Evolutionary conservation across 2,329 filamentous ascomycete species (phyloP).

Genomic region (Penicillium sp.): DNA sequence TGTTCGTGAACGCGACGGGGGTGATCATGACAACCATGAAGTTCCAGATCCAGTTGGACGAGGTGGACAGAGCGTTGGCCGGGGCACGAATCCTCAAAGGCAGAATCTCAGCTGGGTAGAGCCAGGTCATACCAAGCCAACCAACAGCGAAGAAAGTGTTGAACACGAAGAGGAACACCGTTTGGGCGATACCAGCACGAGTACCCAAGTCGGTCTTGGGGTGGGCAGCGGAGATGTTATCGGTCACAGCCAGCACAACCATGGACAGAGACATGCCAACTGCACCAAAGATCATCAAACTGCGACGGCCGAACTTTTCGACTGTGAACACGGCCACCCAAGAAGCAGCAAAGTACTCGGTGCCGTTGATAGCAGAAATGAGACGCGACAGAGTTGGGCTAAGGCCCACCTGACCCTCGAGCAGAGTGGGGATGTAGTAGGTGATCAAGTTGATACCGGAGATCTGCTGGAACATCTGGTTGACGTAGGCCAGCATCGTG

Average conservation of each 20-base stretch:
- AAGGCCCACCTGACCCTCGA: slow-evolving; percentile 41
- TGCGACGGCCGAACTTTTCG: slow-evolving; percentile 56
- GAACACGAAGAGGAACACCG: slow-evolving; percentile 60
- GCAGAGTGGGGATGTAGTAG: slow-evolving; percentile 44
- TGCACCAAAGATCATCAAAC: slow-evolving; percentile 70
- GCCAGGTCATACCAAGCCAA: slow-evolving; percentile 65
- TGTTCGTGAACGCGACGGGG: slow-evolving; percentile 60
- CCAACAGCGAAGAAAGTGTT: slow-evolving; percentile 68
- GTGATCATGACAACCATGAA: slow-evolving; percentile 70
- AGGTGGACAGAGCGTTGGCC: slow-evolving; percentile 65
- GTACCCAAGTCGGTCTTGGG: slow-evolving; percentile 8
- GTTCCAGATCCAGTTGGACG: slow-evolving; percentile 62
- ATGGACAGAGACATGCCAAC: slow-evolving; percentile 64
- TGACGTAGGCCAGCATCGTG: slow-evolving; percentile 54
- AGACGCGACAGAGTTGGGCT: slow-evolving; percentile 41
- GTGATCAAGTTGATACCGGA: slow-evolving; percentile 43
- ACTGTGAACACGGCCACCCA: slow-evolving; percentile 51
- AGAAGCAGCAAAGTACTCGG: slow-evolving; percentile 52
- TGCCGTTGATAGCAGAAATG: slow-evolving; percentile 52
- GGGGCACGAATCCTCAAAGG: slow-evolving; percentile 61
- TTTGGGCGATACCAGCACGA: slow-evolving; percentile 29
- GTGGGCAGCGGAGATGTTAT: slow-evolving; percentile 22
- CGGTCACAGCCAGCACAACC: slow-evolving; percentile 44
- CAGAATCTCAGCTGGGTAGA: slow-evolving; percentile 52
- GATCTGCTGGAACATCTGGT: slow-evolving; percentile 55